phyloP scores from a whole-genome alignment of 2,329 filamentous ascomycete species.

The Colletotrichum coccodes region DNA sequence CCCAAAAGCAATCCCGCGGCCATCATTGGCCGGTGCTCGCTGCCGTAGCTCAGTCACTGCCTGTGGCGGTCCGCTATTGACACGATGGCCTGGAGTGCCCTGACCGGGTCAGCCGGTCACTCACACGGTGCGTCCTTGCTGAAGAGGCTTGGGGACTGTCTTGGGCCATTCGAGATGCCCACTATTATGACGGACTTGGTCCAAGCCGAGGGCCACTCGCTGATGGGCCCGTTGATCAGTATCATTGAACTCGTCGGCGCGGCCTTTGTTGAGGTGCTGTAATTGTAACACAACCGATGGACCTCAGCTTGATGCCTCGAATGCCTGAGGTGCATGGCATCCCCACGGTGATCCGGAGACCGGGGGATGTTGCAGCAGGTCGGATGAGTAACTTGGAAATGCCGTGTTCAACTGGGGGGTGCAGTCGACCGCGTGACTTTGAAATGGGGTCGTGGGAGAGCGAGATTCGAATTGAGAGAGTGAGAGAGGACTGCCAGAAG shows the following conservation, averaged over 20 bases:
- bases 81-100: background rate
- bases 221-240: background rate
- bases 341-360: background rate
- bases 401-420: background rate
- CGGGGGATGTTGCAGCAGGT: background rate
- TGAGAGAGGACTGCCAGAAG: background rate
- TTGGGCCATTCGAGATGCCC: background rate
- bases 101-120: slow-evolving; percentile 30
- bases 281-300: background rate
- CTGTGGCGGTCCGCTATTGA: background rate
- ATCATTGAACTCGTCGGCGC: no score
- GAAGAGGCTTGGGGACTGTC: slow-evolving; percentile 4
- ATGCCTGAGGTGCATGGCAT: background rate
- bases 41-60: background rate
- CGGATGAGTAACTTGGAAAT: background rate
- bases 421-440: background rate
- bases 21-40: slow-evolving; percentile 1
- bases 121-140: slow-evolving; percentile 24
- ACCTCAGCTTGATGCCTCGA: background rate
- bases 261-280: background rate
- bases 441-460: background rate
- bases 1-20: background rate
- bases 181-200: slow-evolving; percentile 22
- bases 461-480: background rate
- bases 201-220: background rate